These are phyloP conservation scores for Candida insectorum DNA, from an alignment of 805 yeast species.

Conservation along the genomic window DNA sequence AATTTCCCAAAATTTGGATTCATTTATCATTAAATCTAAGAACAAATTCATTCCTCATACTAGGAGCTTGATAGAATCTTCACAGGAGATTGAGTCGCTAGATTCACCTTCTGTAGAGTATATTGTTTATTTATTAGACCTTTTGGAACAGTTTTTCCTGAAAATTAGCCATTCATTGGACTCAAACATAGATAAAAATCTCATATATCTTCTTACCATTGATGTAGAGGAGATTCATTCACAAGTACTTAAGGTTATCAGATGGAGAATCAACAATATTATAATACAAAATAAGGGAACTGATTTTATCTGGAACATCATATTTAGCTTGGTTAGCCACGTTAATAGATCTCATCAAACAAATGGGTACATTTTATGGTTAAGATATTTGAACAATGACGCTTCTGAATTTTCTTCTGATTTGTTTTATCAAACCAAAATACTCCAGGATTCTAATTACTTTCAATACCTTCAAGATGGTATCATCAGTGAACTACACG, in stretches of 20 bases:
- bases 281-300: slow-evolving; percentile 13
- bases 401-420: slow-evolving; percentile 9
- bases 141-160: slow-evolving; percentile 36
- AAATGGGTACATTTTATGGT: slow-evolving; percentile 52
- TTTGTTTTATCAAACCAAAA: slow-evolving; percentile 20
- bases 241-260: slow-evolving; percentile 37
- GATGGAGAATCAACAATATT: slow-evolving; percentile 52
- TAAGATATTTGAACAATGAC: slow-evolving; percentile 44
- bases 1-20: slow-evolving; percentile 3
- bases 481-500: slow-evolving; percentile 54
- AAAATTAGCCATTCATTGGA: slow-evolving; percentile 8
- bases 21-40: slow-evolving; percentile 7
- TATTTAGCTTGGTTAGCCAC: slow-evolving; percentile 35
- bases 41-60: slow-evolving; percentile 17
- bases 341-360: slow-evolving; percentile 21
- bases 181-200: slow-evolving; percentile 3
- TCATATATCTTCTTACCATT: slow-evolving; percentile 24
- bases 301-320: slow-evolving; percentile 42
- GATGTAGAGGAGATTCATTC: slow-evolving; percentile 37
- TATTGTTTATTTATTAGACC: slow-evolving; percentile 22
- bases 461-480: slow-evolving; percentile 61
- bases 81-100: not conserved
- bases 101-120: too few relatives aligned
- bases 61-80: slow-evolving; percentile 5
- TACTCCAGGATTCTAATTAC: slow-evolving; percentile 32